These are phyloP conservation scores for Cystofilobasidium capitatum DNA, from an alignment of 768 basidiomycete species.

Conservation along the genomic window DNA sequence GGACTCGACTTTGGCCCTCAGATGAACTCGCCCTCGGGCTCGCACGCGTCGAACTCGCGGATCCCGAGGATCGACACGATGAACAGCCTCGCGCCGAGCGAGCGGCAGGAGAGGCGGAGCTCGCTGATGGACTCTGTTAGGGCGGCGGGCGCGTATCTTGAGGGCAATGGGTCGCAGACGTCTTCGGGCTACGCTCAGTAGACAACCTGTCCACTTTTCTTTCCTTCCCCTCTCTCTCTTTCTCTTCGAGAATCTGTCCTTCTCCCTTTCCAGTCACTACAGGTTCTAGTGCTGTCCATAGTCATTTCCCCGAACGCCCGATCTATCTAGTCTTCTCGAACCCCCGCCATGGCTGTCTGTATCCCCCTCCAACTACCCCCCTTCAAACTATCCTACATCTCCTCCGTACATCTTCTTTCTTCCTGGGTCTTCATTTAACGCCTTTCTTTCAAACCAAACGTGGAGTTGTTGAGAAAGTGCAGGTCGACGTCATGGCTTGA, in stretches of 20 bases:
- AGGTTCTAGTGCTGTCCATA: neutral
- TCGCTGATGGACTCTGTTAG: conserved; percentile 14
- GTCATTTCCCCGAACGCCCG: too few relatives aligned
- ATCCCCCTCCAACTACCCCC: neutral
- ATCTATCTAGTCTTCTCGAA: neutral
- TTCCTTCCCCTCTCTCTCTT: neutral
- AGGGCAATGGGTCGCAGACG: neutral
- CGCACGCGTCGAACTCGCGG: neutral
- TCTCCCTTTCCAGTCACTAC: neutral
- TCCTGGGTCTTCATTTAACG: too few relatives aligned
- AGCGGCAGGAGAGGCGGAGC: conserved; percentile 13
- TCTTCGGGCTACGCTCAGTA: neutral
- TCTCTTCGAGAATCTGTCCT: neutral
- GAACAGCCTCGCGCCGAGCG: neutral
- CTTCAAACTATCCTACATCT: neutral
- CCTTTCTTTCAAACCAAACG: too few relatives aligned
- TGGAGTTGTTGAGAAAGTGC: too few relatives aligned
- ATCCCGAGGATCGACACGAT: neutral
- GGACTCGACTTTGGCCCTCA: neutral
- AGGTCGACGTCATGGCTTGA: too few relatives aligned
- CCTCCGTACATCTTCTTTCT: too few relatives aligned
- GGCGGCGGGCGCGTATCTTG: conserved; percentile 15
- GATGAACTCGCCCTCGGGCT: neutral
- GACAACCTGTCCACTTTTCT: neutral
- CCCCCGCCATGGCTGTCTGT: too few relatives aligned